Evolutionary conservation across 2,329 filamentous ascomycete genomes (phyloP).

Genomic region (Byssochlamys sp.): DNA sequence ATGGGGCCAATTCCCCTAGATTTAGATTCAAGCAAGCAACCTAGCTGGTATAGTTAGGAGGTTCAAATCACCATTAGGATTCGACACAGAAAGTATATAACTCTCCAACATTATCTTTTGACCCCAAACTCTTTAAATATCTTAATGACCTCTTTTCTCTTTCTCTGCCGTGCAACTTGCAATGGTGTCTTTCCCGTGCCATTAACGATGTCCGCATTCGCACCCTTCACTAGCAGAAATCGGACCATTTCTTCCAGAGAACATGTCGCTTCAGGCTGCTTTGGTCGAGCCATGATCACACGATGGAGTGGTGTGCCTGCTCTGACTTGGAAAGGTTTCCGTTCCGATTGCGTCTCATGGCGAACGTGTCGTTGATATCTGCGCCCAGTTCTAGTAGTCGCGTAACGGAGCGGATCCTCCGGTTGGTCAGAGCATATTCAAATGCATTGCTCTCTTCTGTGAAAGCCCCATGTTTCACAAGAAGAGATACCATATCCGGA

Average conservation of each 20-base stretch:
- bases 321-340: background rate
- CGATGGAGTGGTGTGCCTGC: background rate
- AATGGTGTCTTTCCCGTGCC: background rate
- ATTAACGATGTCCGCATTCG: background rate
- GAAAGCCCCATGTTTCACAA: background rate
- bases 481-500: background rate
- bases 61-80: too few species aligned
- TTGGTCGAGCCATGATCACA: background rate
- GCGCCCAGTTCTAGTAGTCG: background rate
- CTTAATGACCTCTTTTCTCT: background rate
- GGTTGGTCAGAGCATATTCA: background rate
- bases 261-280: background rate
- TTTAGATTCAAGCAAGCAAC: too few species aligned
- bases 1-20: too few species aligned
- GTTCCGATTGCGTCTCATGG: background rate
- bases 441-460: background rate
- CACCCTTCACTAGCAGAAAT: background rate
- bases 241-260: background rate
- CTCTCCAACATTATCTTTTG: background rate
- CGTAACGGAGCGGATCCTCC: background rate
- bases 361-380: background rate
- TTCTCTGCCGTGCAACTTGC: background rate
- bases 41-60: too few species aligned
- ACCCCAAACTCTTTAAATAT: background rate
- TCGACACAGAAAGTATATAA: too few species aligned